A percentile compares a stretch with the other conserved stretches of the same genome.
Evolutionary conservation across 768 basidiomycete genomes (phyloP).

Genomic region (Roridomyces roridus): DNA sequence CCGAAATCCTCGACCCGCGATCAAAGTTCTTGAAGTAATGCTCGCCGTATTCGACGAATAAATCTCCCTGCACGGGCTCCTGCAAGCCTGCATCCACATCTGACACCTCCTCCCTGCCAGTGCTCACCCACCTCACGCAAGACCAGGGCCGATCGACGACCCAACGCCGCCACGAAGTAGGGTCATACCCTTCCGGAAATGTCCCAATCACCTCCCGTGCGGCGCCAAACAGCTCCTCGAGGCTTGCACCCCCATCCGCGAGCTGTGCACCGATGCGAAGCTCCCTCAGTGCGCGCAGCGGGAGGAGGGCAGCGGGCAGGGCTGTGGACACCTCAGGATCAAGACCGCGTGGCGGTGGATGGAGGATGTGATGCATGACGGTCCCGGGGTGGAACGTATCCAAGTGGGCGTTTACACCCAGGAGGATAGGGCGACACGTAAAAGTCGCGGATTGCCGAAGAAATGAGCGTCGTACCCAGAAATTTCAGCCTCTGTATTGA

Average conservation of each 20-base stretch:
- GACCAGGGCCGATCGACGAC: conserved; percentile 21
- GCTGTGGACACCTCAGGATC: background rate
- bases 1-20: too few species aligned
- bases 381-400: conserved; percentile 27
- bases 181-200: conserved; percentile 17
- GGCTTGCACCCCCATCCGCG: background rate
- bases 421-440: conserved; percentile 24
- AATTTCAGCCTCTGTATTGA: conserved; percentile 22
- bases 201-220: background rate
- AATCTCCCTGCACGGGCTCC: background rate
- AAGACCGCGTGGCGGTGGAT: background rate
- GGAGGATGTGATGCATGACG: background rate
- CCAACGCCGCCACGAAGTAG: conserved; percentile 22
- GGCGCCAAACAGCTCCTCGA: background rate
- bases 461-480: conserved; percentile 15
- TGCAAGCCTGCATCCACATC: too few species aligned
- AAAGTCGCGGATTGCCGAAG: conserved; percentile 19
- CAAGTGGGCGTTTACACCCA: conserved; percentile 29
- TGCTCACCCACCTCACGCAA: conserved; percentile 11
- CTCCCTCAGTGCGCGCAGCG: background rate
- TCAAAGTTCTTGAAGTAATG: too few species aligned
- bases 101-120: background rate
- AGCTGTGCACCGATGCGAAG: conserved; percentile 17
- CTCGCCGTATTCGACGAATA: background rate
- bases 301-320: background rate